These are phyloP conservation scores for Suillus variegatus DNA, from an alignment of 768 basidiomycete genomes.

Conservation along the genomic window DNA sequence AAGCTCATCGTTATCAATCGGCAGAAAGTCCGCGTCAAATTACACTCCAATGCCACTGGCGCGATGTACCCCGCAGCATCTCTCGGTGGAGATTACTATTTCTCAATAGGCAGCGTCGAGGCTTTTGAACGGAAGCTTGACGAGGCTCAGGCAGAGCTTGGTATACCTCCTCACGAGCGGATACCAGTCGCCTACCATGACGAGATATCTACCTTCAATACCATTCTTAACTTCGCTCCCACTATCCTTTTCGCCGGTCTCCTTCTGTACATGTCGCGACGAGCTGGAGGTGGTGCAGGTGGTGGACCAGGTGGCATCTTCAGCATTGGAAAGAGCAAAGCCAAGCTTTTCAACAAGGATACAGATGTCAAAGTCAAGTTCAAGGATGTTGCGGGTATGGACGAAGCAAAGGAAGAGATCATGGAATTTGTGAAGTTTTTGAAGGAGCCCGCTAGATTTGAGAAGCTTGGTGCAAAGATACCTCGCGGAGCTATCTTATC, in stretches of 20 bases:
- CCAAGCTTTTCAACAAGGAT: constrained; percentile 96
- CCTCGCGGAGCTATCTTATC: constrained; percentile 94
- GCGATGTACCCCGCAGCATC: constrained; percentile 68
- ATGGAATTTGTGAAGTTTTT: constrained; percentile 99
- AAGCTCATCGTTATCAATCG: constrained; percentile 92
- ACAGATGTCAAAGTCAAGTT: constrained; percentile 92
- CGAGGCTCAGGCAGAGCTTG: constrained; percentile 89
- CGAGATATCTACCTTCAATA: constrained; percentile 82
- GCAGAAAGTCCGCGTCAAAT: constrained; percentile 84
- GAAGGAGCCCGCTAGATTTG: constrained; percentile 93
- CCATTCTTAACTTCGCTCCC: constrained; percentile 90
- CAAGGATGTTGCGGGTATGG: constrained; percentile 98
- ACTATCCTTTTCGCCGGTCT: constrained; percentile 90
- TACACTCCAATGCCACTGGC: constrained; percentile 87
- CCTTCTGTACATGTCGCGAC: constrained; percentile 82
- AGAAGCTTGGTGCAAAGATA: constrained; percentile 97
- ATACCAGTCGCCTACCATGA: constrained; percentile 98
- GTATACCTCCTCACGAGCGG: constrained; percentile 88
- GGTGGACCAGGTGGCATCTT: constrained; percentile 89
- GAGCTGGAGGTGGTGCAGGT: constrained; percentile 60
- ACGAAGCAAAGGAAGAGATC: constrained; percentile 99
- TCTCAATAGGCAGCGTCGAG: constrained; percentile 97
- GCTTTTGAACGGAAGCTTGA: constrained; percentile 95
- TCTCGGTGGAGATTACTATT: constrained; percentile 71
- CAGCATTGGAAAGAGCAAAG: constrained; percentile 93